These are phyloP conservation scores for Didymellaceae sp. DNA, from an alignment of 2,329 filamentous ascomycete species.

Conservation along the genomic window DNA sequence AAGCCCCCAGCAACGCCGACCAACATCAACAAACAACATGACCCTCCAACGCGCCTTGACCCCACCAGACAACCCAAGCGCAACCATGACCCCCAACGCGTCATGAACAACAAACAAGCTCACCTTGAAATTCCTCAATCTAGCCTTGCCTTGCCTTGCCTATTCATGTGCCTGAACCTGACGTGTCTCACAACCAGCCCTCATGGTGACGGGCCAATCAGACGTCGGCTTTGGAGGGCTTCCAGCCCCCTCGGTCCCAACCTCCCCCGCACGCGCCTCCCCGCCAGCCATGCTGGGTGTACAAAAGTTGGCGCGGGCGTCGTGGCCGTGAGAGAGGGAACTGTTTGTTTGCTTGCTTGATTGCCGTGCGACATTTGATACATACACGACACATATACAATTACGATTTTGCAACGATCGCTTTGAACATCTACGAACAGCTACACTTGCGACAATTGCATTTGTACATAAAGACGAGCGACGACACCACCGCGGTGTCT, in stretches of 20 bases:
- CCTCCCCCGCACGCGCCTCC: slow-evolving; percentile 12
- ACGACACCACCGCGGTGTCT: no score
- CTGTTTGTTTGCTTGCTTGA: no score
- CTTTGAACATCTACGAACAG: no score
- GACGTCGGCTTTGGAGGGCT: not conserved
- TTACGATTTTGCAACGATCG: no score
- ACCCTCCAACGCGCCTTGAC: no score
- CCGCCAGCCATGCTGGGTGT: slow-evolving; percentile 11
- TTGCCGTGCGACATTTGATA: not conserved
- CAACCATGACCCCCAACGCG: not conserved
- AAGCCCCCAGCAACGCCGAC: slow-evolving; percentile 2
- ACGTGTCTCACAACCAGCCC: slow-evolving; percentile 9
- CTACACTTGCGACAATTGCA: no score
- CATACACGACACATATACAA: no score
- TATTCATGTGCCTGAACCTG: slow-evolving; percentile 1
- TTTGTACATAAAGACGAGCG: no score
- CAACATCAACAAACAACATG: not conserved
- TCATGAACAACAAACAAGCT: not conserved
- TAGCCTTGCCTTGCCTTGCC: not conserved
- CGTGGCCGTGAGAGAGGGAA: not conserved
- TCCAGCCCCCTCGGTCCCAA: slow-evolving; percentile 1
- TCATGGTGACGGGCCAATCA: not conserved
- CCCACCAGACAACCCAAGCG: not conserved
- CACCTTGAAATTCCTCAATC: not conserved
- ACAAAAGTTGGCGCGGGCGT: slow-evolving; percentile 6